Base-by-base conservation (phyloP, 1,284 basidiomycete genomes). In the Chalciporus sp. region DNA sequence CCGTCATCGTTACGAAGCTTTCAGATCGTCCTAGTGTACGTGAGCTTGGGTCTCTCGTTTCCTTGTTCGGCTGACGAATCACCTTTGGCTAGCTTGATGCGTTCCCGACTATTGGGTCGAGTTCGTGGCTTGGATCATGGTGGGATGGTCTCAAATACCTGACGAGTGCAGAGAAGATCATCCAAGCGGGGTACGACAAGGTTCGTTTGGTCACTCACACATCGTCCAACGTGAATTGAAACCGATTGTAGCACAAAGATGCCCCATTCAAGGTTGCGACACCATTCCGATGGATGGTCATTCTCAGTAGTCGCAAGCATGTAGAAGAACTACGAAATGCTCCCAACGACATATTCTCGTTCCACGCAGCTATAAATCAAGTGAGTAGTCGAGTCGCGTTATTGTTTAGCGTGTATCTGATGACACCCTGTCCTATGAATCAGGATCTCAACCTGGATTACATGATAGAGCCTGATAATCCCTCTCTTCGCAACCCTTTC, bases 251-350 rank as follows among this genome's bases (percentile, higher is more conserved):
- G 75, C 72, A 73, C 53, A 70, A 67, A 12, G 63, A 66, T 2
- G 51, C 55, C 0, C 61, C 68, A 3, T 82, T 80, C 70, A 79
- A 76, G 53, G 56, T 82, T 1, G 64, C 78, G 0, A 62, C 68
- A 2, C 53, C 72, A 2, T 64, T 65, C 26, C 58, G 61, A 35
- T 82, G 79, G 80, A 52, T 70, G 0, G 68, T 82, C 16, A 39
- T 81, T 23, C 53, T 78, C 1, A 72, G 62, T 27, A 72, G 64
- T 5, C 65, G 56, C 0, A 58, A 66, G 17, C 57, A 72, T n/a
- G 58, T 77, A 7, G 74, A 78, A 3, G 79, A 82, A 41, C 45
- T 81, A 11, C 63, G 71, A 2, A 74, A 63, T 31, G 72, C 74
- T 1, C 62, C 70, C 0, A 76, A 76, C 17, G 72, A 76, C 14